Conservation (phyloP, 495 filamentous ascomycete genomes). For the Durotheca rogersii region DNA sequence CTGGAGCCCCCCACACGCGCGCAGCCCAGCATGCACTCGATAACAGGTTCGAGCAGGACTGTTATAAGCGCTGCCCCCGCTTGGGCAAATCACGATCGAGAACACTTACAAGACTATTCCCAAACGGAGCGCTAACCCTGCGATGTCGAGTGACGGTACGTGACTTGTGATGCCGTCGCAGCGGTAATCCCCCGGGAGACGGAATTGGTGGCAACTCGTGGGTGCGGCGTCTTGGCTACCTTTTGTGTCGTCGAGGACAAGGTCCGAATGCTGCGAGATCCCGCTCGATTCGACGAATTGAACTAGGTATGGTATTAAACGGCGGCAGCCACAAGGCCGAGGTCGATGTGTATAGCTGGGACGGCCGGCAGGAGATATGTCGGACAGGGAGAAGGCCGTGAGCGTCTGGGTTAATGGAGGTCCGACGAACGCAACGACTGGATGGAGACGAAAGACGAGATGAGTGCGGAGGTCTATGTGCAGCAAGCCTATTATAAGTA, state of each 20-base stretch:
- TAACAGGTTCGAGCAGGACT: too few species aligned
- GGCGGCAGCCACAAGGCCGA: not conserved
- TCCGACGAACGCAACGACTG: not conserved
- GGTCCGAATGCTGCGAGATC: constrained; percentile 18
- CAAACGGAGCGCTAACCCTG: constrained; percentile 10
- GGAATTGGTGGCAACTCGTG: constrained; percentile 3
- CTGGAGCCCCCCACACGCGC: too few species aligned
- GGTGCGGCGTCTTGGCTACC: not conserved
- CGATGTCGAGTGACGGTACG: constrained; percentile 13
- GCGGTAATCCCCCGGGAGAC: constrained; percentile 1
- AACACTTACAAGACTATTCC: constrained; percentile 22
- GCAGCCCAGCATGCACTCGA: too few species aligned
- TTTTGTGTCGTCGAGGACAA: constrained; percentile 15
- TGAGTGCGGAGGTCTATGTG: constrained; percentile 1
- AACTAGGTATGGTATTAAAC: not conserved
- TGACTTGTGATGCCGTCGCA: constrained; percentile 16
- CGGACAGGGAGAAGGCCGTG: constrained; percentile 8
- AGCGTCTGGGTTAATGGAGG: not conserved
- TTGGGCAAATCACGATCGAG: constrained; percentile 18
- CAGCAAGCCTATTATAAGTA: constrained; percentile 23
- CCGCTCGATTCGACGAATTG: constrained; percentile 22
- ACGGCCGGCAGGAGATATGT: not conserved
- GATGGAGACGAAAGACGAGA: not conserved
- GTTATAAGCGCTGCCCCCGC: not conserved
- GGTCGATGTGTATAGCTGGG: not conserved